These are phyloP conservation scores for Schwanniomyces pseudopolymorphus DNA, from an alignment of 805 yeast species.

Conservation along the genomic window DNA sequence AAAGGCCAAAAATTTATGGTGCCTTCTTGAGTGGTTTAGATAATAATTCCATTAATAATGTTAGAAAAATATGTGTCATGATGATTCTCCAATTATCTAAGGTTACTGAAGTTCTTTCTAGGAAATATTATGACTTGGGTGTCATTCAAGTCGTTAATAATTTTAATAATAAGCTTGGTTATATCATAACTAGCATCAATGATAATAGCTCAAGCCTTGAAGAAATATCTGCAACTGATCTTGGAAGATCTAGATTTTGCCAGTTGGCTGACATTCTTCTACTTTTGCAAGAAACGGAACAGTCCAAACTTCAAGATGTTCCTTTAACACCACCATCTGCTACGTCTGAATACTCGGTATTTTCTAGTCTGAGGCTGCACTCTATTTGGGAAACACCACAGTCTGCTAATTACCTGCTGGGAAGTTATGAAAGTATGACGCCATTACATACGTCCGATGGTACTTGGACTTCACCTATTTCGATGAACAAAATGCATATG, in stretches of 20 bases:
- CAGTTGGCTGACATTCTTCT: constrained; percentile 26
- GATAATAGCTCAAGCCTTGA: constrained; percentile 14
- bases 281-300: constrained; percentile 13
- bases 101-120: constrained; percentile 52
- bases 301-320: constrained; percentile 2
- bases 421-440: constrained; percentile 7
- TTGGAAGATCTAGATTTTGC: constrained; percentile 12
- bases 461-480: constrained; percentile 10
- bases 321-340: constrained; percentile 45
- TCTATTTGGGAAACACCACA: constrained; percentile 25
- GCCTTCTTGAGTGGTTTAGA: constrained; percentile 52
- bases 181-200: constrained; percentile 17
- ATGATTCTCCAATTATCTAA: constrained; percentile 42
- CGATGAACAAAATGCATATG: constrained; percentile 8
- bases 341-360: constrained; percentile 39
- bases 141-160: constrained; percentile 48
- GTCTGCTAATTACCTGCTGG: constrained; percentile 10
- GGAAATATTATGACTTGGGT: constrained; percentile 52
- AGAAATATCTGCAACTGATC: constrained; percentile 6
- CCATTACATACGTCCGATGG: constrained; percentile 8
- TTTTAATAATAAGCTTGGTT: constrained; percentile 18
- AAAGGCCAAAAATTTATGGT: constrained; percentile 39
- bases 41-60: constrained; percentile 35
- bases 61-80: constrained; percentile 44
- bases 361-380: constrained; percentile 26